A percentile compares a stretch with the other conserved stretches of the same genome.
Evolutionary conservation across 1,284 basidiomycete species (phyloP).

Genomic region (Melampsora americana): DNA sequence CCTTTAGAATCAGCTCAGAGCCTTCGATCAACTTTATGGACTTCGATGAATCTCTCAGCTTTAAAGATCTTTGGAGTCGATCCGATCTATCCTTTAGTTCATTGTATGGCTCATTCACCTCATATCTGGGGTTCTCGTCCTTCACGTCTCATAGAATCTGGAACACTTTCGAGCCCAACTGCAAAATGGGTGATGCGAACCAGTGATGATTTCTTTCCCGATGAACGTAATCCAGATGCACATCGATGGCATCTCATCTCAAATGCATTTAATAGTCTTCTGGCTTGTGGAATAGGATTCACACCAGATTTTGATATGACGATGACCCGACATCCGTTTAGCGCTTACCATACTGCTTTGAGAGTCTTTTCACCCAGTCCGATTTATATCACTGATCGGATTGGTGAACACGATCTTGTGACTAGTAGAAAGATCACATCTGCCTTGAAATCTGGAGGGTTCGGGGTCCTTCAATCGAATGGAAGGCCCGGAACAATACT

Average conservation of each 20-base stretch:
- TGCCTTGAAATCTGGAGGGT: slow-evolving; percentile 3
- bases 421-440: not conserved
- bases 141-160: not conserved
- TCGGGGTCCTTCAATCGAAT: slow-evolving; percentile 10
- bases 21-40: not conserved
- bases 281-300: slow-evolving; percentile 4
- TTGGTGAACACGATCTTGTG: slow-evolving; percentile 12
- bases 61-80: not conserved
- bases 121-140: not conserved
- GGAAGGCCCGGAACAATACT: not conserved
- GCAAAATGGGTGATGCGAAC: slow-evolving; percentile 17
- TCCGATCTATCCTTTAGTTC: not conserved
- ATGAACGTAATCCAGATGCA: not conserved
- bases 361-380: slow-evolving; percentile 22
- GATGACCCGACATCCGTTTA: slow-evolving; percentile 17
- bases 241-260: slow-evolving; percentile 37
- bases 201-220: slow-evolving; percentile 28
- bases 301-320: slow-evolving; percentile 34
- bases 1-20: not conserved
- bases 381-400: slow-evolving; percentile 21
- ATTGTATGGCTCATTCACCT: slow-evolving; percentile 26
- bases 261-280: slow-evolving; percentile 12
- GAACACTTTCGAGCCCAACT: not conserved
- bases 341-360: slow-evolving; percentile 9
- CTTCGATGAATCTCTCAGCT: not conserved